Evolutionary conservation across 2,329 filamentous ascomycete species (phyloP).

Genomic region (Botrytis sinoallii): DNA sequence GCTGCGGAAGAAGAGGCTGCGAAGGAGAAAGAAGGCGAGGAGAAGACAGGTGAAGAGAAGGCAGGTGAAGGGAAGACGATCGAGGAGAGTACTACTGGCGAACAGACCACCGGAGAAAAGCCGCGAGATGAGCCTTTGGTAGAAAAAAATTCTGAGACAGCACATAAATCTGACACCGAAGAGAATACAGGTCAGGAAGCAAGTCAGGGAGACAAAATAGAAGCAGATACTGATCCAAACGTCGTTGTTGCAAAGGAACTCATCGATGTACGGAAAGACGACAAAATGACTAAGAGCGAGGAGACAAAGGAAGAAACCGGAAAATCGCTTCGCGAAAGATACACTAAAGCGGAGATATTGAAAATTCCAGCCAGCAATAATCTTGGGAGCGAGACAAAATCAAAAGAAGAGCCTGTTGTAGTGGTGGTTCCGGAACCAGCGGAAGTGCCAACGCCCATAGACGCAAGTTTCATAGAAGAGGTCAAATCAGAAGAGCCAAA

Average conservation of each 20-base stretch:
- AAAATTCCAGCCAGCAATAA: neutral
- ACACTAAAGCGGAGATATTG: neutral
- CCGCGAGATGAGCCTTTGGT: conserved; percentile 45
- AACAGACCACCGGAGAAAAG: neutral
- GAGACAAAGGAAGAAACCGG: neutral
- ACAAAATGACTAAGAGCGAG: neutral
- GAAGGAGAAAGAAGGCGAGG: conserved; percentile 33
- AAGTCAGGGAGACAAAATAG: neutral
- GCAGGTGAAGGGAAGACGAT: conserved; percentile 32
- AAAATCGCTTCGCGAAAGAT: neutral
- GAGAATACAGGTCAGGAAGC: neutral
- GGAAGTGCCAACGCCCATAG: neutral
- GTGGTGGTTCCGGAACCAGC: neutral
- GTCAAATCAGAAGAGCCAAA: neutral
- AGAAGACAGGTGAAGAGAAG: neutral
- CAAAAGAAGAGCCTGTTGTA: neutral
- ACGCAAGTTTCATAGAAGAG: neutral
- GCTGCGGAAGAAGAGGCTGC: neutral
- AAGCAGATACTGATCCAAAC: neutral
- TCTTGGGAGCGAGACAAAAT: neutral
- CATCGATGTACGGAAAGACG: neutral
- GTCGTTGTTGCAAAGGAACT: neutral
- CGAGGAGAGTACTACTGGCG: neutral
- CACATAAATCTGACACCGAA: neutral
- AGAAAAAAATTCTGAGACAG: neutral